Evolutionary conservation across 2,329 filamentous ascomycete species (phyloP).

Genomic region (Arthrobotrys sphaeroides): DNA sequence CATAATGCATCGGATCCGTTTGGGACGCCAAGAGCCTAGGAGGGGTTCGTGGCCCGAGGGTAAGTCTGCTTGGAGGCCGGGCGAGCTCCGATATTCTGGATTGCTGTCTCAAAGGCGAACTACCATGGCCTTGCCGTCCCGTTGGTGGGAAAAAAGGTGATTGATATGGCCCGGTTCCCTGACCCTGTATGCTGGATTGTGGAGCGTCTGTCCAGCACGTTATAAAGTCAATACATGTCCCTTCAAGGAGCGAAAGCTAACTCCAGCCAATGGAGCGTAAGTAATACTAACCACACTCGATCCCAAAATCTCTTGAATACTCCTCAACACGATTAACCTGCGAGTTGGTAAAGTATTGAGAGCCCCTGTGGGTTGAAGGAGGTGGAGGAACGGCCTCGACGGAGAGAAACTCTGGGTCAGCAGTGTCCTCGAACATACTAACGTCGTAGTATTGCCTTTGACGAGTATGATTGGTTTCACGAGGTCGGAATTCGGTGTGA

Average conservation of each 20-base stretch:
- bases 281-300: constrained; percentile 11
- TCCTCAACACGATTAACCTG: neutral
- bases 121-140: neutral
- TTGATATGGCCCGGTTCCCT: constrained; percentile 11
- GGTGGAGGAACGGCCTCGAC: constrained; percentile 26
- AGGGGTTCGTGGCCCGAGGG: constrained; percentile 14
- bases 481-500: constrained; percentile 9
- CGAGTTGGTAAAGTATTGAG: constrained; percentile 8
- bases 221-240: neutral
- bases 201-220: neutral
- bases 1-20: constrained; percentile 3
- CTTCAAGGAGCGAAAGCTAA: too few species aligned
- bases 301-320: constrained; percentile 9
- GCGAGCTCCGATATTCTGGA: neutral
- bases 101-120: neutral
- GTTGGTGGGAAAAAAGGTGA: constrained; percentile 17
- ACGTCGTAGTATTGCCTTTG: constrained; percentile 24
- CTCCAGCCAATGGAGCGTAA: neutral
- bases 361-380: neutral
- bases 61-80: constrained; percentile 24
- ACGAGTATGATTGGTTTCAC: neutral
- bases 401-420: constrained; percentile 28
- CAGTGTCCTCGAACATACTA: constrained; percentile 25
- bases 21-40: constrained; percentile 3
- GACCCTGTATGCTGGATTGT: neutral